Evolutionary conservation across 495 filamentous ascomycete species (phyloP).

Genomic region (Articulospora tetracladia): DNA sequence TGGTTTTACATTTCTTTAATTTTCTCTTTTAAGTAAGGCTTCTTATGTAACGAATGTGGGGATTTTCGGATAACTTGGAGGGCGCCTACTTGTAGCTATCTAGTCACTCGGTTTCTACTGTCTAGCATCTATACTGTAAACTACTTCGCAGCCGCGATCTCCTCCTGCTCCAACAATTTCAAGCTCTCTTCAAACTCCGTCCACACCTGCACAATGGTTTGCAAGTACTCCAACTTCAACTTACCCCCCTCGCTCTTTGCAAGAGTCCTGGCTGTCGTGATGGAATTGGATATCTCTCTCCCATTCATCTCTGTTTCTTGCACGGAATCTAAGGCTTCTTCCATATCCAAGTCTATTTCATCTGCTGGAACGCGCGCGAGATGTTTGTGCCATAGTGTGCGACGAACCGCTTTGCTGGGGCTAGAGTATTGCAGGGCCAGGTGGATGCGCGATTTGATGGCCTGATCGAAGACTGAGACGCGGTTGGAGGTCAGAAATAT

Average conservation of each 20-base stretch:
- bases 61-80: too few species aligned
- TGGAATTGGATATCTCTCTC: constrained; percentile 54
- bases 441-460: constrained; percentile 54
- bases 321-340: constrained; percentile 60
- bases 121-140: not conserved
- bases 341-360: constrained; percentile 54
- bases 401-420: constrained; percentile 64
- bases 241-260: constrained; percentile 8
- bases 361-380: constrained; percentile 34
- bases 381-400: constrained; percentile 80
- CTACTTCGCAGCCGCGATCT: not conserved
- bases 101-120: too few species aligned
- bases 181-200: constrained; percentile 6
- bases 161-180: not conserved
- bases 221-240: constrained; percentile 6
- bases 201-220: constrained; percentile 10
- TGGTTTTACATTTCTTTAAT: too few species aligned
- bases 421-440: constrained; percentile 73
- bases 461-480: constrained; percentile 60
- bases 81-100: too few species aligned
- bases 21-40: too few species aligned
- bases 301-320: constrained; percentile 73
- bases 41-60: too few species aligned
- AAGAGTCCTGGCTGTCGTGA: constrained; percentile 6
- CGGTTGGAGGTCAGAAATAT: constrained; percentile 78